Evolutionary conservation across 495 filamentous ascomycete species (phyloP).

Genomic region (Aspergillus cristatus): DNA sequence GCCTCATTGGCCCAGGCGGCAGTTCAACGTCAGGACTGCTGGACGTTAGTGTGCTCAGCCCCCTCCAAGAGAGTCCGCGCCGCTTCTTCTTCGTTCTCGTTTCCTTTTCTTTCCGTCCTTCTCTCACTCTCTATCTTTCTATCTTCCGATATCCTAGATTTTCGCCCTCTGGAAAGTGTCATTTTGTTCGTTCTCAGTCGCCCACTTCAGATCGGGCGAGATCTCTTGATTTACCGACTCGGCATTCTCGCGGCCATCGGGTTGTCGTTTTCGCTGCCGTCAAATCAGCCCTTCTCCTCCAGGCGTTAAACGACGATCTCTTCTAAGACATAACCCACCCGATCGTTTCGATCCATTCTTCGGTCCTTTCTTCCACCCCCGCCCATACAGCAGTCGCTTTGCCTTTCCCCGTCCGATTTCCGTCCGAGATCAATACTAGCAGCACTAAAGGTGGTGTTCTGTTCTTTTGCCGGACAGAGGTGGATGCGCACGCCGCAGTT

Average conservation of each 20-base stretch:
- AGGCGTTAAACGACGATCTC: no score
- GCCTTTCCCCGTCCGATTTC: constrained; percentile 4
- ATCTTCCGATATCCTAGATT: constrained; percentile 10
- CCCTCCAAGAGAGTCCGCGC: constrained; percentile 12
- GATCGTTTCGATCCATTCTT: constrained; percentile 6
- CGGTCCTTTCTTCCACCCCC: constrained; percentile 6
- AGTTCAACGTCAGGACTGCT: constrained; percentile 22
- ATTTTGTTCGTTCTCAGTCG: constrained; percentile 7
- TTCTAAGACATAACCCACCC: constrained; percentile 1
- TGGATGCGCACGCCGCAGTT: constrained; percentile 35
- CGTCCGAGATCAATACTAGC: no score
- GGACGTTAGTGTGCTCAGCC: constrained; percentile 18
- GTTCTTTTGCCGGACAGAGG: constrained; percentile 11
- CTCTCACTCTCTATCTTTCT: constrained; percentile 14
- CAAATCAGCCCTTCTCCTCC: no score
- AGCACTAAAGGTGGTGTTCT: no score
- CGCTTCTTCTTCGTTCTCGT: constrained; percentile 10
- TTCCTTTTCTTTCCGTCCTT: constrained; percentile 13
- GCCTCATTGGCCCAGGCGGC: no score
- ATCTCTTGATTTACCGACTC: no score
- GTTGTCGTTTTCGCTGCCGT: no score
- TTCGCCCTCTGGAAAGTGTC: constrained; percentile 5
- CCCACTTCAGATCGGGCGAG: no score
- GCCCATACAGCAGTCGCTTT: constrained; percentile 4
- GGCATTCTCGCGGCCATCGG: no score